Evolutionary conservation across 805 yeast species (phyloP).

Genomic region (Teunomyces gatunensis): DNA sequence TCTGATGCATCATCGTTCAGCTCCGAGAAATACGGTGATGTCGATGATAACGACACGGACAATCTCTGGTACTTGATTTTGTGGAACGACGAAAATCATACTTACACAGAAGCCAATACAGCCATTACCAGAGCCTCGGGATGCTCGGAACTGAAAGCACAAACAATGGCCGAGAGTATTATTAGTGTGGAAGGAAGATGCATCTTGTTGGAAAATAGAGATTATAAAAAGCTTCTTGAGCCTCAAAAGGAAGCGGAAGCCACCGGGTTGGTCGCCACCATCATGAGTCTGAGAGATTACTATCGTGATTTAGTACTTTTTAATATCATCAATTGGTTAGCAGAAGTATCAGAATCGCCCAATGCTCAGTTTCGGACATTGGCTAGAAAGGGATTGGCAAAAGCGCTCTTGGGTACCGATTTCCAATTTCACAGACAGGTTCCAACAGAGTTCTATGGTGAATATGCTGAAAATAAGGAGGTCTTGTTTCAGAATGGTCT

Average conservation of each 20-base stretch:
- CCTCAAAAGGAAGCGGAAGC: slow-evolving; percentile 40
- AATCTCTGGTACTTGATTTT: slow-evolving; percentile 47
- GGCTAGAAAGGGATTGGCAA: slow-evolving; percentile 43
- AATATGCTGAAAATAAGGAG: slow-evolving; percentile 14
- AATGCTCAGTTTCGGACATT: slow-evolving; percentile 21
- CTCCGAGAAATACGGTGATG: slow-evolving; percentile 27
- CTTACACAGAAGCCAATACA: slow-evolving; percentile 51
- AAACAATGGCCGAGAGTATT: slow-evolving; percentile 41
- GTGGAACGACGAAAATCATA: slow-evolving; percentile 82
- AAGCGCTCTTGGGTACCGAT: slow-evolving; percentile 38
- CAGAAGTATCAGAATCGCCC: slow-evolving; percentile 29
- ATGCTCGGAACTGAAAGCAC: slow-evolving; percentile 23
- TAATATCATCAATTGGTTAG: slow-evolving; percentile 51
- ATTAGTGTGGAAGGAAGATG: slow-evolving; percentile 49
- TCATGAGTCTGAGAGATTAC: slow-evolving; percentile 50
- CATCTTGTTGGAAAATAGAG: slow-evolving; percentile 35
- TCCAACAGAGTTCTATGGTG: slow-evolving; percentile 22
- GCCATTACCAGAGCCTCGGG: slow-evolving; percentile 41
- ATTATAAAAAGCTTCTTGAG: slow-evolving; percentile 21
- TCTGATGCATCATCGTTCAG: slow-evolving; percentile 36
- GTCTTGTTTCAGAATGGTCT: slow-evolving; percentile 34
- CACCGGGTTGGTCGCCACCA: slow-evolving; percentile 55
- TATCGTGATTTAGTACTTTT: slow-evolving; percentile 47
- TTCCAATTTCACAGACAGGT: slow-evolving; percentile 31
- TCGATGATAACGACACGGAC: slow-evolving; percentile 29